These are phyloP conservation scores for Yamadazyma philogaea DNA, from an alignment of 805 yeast genomes.

Conservation along the genomic window DNA sequence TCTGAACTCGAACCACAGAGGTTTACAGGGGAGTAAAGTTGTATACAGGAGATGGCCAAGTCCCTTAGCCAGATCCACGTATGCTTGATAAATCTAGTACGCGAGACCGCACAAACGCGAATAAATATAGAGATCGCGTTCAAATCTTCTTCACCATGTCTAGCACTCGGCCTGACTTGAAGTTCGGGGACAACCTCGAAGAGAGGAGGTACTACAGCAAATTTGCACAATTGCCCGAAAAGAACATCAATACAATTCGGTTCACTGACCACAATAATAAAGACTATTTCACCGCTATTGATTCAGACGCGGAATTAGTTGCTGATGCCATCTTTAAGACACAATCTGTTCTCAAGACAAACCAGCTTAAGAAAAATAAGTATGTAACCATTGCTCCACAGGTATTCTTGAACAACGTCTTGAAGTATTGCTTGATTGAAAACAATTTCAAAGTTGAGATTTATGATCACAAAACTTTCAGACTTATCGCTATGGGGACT, in stretches of 20 bases:
- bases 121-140: not conserved
- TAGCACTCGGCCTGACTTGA: conserved; percentile 39
- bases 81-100: not conserved
- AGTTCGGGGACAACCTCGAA: conserved; percentile 39
- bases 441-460: conserved; percentile 77
- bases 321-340: conserved; percentile 87
- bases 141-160: conserved; percentile 23
- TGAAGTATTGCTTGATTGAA: conserved; percentile 66
- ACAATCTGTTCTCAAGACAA: conserved; percentile 69
- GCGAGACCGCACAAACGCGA: not conserved
- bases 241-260: conserved; percentile 52
- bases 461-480: conserved; percentile 63
- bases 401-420: conserved; percentile 58
- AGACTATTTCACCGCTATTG: conserved; percentile 74
- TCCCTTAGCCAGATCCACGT: not conserved
- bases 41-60: too few species aligned
- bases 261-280: conserved; percentile 78
- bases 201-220: conserved; percentile 43
- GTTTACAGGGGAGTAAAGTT: too few species aligned
- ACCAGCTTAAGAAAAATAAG: conserved; percentile 40
- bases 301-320: conserved; percentile 72
- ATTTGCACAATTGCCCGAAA: conserved; percentile 48
- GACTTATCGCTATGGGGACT: conserved; percentile 58
- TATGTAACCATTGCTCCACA: conserved; percentile 78
- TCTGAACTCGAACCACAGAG: too few species aligned